A percentile compares a stretch with the other conserved stretches of the same genome.
Evolutionary conservation across 129 eudicot species (phyloP).

Genomic region (carrot (Daucus carota)): DH1_v3.0 NC_030383.2:54589501-54590000

Average conservation of each 20-base stretch:
- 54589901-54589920: neutral
- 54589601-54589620: slow-evolving; percentile 89
- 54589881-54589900: neutral
- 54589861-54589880: neutral
- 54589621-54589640: slow-evolving; percentile 86
- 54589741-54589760: neutral
- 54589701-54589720: neutral
- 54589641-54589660: slow-evolving; percentile 86
- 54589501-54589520: neutral
- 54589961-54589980: neutral
- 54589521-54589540: neutral
- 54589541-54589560: neutral
- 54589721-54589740: neutral
- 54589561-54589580: slow-evolving; percentile 84
- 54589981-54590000: too few species aligned
- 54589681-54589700: slow-evolving; percentile 15
- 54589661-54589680: slow-evolving; percentile 89
- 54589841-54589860: neutral
- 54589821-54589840: neutral
- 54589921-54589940: neutral
- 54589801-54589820: neutral
- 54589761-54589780: neutral
- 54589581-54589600: slow-evolving; percentile 64
- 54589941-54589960: neutral
- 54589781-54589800: neutral